phyloP scores from a whole-genome alignment of 2,329 filamentous ascomycete genomes.

The Ceratocystis smalleyi region DNA sequence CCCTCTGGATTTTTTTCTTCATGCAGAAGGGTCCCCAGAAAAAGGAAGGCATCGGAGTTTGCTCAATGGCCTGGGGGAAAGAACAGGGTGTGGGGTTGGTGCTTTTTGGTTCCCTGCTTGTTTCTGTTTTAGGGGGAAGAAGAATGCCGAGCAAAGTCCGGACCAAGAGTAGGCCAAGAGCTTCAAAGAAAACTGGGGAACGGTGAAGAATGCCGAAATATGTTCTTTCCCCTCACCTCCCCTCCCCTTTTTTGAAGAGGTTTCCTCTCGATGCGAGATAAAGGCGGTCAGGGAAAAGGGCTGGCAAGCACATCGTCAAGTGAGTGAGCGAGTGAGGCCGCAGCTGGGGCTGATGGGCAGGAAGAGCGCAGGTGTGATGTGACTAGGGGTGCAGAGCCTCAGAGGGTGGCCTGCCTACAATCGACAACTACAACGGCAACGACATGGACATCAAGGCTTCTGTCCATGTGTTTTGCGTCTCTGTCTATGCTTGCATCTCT shows the following conservation, averaged over 20 bases:
- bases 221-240: neutral
- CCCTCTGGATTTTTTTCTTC: neutral
- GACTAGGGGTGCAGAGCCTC: no score
- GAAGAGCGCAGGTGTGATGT: no score
- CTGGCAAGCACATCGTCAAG: no score
- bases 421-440: no score
- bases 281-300: neutral
- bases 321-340: no score
- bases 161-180: neutral
- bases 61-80: neutral
- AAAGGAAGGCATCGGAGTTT: conserved; percentile 3
- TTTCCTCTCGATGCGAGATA: neutral
- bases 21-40: neutral
- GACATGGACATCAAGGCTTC: no score
- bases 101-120: neutral
- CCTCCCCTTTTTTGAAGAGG: neutral
- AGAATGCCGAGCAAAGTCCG: conserved; percentile 2
- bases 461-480: no score
- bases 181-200: neutral
- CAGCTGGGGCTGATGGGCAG: neutral
- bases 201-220: neutral
- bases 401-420: no score
- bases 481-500: no score
- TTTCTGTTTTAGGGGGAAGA: neutral
- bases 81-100: no score